Percentiles rank a stretch among this genome's conserved stretches.
phyloP scores from a whole-genome alignment of 2,329 filamentous ascomycete species.

The Teratosphaeriaceae sp. region DNA sequence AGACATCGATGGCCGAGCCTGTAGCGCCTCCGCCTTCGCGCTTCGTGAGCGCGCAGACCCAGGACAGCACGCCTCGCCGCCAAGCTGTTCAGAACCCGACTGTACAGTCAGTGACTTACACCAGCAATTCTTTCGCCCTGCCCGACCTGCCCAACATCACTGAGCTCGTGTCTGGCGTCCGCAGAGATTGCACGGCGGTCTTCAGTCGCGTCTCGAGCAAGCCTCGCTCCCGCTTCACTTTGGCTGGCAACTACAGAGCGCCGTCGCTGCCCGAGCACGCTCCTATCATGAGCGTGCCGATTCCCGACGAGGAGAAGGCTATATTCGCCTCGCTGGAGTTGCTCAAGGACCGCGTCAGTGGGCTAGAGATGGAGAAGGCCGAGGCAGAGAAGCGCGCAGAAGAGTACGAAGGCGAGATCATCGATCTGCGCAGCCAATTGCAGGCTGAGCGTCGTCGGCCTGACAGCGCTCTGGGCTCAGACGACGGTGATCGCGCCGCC shows the following conservation, averaged over 20 bases:
- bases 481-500: conserved; percentile 41
- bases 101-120: conserved; percentile 39
- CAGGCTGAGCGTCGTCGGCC: conserved; percentile 37
- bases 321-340: conserved; percentile 55
- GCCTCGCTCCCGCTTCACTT: conserved; percentile 49
- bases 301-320: conserved; percentile 57
- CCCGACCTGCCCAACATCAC: conserved; percentile 56
- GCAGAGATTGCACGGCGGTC: conserved; percentile 51
- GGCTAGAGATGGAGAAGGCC: conserved; percentile 50
- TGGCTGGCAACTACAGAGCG: conserved; percentile 33
- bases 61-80: conserved; percentile 17
- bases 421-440: conserved; percentile 44
- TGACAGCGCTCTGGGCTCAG: conserved; percentile 43
- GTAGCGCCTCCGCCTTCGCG: neutral
- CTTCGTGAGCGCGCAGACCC: neutral
- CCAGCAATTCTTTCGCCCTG: conserved; percentile 54
- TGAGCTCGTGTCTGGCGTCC: conserved; percentile 53
- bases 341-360: conserved; percentile 50
- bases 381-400: conserved; percentile 47
- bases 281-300: conserved; percentile 47
- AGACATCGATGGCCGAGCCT: conserved; percentile 15
- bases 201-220: conserved; percentile 44
- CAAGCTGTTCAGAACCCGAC: conserved; percentile 24
- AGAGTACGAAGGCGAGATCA: conserved; percentile 55
- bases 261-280: conserved; percentile 33